Evolutionary conservation across 2,329 filamentous ascomycete genomes (phyloP).

Genomic region (Fusarium graminum): DNA sequence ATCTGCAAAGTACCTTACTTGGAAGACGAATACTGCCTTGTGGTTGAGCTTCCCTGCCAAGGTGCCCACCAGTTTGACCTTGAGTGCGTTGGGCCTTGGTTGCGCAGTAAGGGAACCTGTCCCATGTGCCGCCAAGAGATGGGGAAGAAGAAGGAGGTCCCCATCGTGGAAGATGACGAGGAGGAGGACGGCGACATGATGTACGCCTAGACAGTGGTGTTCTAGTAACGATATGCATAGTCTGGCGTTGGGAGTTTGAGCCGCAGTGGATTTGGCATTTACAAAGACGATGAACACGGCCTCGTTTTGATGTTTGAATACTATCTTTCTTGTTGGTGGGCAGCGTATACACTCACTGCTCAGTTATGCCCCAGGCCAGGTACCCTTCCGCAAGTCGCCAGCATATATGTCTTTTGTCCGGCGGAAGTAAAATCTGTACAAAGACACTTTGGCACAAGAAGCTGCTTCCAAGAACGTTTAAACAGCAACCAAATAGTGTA

Average conservation of each 20-base stretch:
- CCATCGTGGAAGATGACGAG: conserved; percentile 60
- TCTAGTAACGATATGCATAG: conserved; percentile 35
- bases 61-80: conserved; percentile 71
- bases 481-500: neutral
- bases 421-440: neutral
- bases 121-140: conserved; percentile 73
- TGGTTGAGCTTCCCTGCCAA: conserved; percentile 74
- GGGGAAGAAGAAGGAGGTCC: conserved; percentile 65
- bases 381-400: no score
- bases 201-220: conserved; percentile 51
- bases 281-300: conserved; percentile 19
- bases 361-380: neutral
- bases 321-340: neutral
- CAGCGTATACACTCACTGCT: neutral
- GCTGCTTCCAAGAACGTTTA: neutral
- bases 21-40: conserved; percentile 72
- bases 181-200: conserved; percentile 67
- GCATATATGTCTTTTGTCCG: neutral
- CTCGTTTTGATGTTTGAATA: neutral
- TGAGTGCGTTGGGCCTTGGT: conserved; percentile 76
- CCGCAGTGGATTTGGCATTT: conserved; percentile 30
- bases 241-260: conserved; percentile 50
- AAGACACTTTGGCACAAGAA: neutral
- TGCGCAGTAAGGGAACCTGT: conserved; percentile 73
- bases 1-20: conserved; percentile 74